Evolutionary conservation across 306 rosid genomes (phyloP), one percentile per base, ranked within the genome.

Genomic region (Betula pendula): DNA sequence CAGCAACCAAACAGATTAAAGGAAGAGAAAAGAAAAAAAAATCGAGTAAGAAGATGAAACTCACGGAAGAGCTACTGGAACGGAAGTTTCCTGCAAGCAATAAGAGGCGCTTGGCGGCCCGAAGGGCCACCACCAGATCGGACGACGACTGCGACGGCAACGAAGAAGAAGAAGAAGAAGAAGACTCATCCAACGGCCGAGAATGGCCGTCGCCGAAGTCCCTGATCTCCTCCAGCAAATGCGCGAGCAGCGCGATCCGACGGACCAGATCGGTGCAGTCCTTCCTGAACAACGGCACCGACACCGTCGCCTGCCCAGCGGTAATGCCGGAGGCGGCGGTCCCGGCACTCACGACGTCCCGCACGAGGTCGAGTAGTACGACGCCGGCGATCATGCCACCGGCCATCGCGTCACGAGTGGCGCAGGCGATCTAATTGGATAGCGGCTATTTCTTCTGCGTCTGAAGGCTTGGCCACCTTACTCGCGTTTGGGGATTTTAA

Each of bases 261-360:
- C 97, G 96, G 60, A 92, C 92, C 62, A 95, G 94, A 90, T 95
- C 99, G 84, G 92, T 89, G 77, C 94, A 90, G 72, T 92, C 99
- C 80, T 84, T 95, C 83, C 74, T 88, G 85, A 90, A 92, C 49
- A 75, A 19, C 47, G 24, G 38, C 70, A 38, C 35, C 13, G 40
- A 27, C 11, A 15, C 6, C 3, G 31, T 2, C 33, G 2, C 70
- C n/a, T 81, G 84, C 12, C 76, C 89, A 71, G 70, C 53, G 52
- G 75, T 58, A 75, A 66, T 44, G 79, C 56, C 51, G 40, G 78
- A 0, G 10, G 24, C 17, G n/a, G 85, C 24, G 62, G 79, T 71
- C n/a, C 82, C 82, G 50, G 80, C 73, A 56, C 16, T 22, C 5
- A 56, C 29, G 59, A 95, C 87, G 73, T 90, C 97, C 58, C 83